phyloP scores from a whole-genome alignment of 2,329 filamentous ascomycete species.

The Epichloe gansuensis region DNA sequence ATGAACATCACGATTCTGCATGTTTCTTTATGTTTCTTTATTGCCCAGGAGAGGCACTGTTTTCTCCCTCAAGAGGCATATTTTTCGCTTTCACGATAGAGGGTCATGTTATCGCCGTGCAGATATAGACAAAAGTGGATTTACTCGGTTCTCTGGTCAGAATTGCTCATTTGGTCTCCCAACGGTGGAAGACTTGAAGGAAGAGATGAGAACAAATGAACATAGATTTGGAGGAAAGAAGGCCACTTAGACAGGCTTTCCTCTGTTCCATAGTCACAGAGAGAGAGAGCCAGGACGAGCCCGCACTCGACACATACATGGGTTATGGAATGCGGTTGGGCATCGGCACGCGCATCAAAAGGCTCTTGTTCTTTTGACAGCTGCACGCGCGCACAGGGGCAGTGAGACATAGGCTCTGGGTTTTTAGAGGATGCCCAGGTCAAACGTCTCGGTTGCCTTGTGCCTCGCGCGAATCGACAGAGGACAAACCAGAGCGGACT shows the following conservation, averaged over 20 bases:
- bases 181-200: conserved; percentile 18
- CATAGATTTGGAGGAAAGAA: conserved; percentile 20
- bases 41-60: conserved; percentile 24
- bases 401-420: neutral
- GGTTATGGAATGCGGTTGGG: conserved; percentile 25
- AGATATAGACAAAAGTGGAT: conserved; percentile 55
- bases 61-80: conserved; percentile 20
- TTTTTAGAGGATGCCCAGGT: neutral
- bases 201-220: conserved; percentile 18
- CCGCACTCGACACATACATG: conserved; percentile 24
- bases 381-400: conserved; percentile 5
- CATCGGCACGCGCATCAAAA: conserved; percentile 18
- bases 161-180: conserved; percentile 22
- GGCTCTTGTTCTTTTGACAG: conserved; percentile 15
- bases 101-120: conserved; percentile 33
- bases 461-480: conserved; percentile 12
- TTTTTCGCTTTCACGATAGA: conserved; percentile 31
- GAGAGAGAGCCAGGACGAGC: conserved; percentile 23
- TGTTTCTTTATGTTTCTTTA: conserved; percentile 27
- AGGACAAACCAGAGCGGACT: conserved; percentile 26
- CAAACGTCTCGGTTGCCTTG: conserved; percentile 4
- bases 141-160: conserved; percentile 46
- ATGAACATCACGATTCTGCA: conserved; percentile 23
- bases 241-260: conserved; percentile 21
- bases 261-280: conserved; percentile 19